Evolutionary conservation across 768 basidiomycete genomes (phyloP), one percentile per base, ranked within the genome.

Genomic region (Lepiota brunneoincarnata): DNA sequence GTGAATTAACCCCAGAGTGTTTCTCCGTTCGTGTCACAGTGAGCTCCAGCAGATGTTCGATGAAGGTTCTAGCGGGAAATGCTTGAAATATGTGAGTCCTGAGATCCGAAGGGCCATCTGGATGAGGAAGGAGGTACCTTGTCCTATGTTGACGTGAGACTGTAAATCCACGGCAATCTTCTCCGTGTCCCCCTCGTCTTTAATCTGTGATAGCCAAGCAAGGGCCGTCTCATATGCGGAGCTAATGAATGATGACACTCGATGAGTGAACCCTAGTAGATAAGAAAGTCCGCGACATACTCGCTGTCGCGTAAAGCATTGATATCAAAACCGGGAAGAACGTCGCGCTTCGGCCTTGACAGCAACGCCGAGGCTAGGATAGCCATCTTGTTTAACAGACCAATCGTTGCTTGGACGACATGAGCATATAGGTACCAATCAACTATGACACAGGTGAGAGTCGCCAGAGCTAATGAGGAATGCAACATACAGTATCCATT

Each of bases 351-450:
- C 31, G 49, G 26, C 59, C 65, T 58, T 55, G 17, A 61, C 37
- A 38, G 58, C 44, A 50, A 65, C 59, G 38, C 48, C 64, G 54
- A 56, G 18, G 24, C 44, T 43, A 66, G 59, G 40, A 59, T 51
- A 41, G 70, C 59, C 23, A 74, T 63, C 21, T 59, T 64, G 57
- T 78, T 79, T 34, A 84, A 63, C 10, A 83, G 58, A 0, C 55
- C 60, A 14, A 78, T 59, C 4, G 70, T 68, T 10, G 66, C 67
- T 54, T 78, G 72, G 0, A 84, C 58, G 7, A 83, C 57, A 48
- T 72, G 70, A 28, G 68, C 71, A 54, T 80, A 82, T 21, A 84
- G 66, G 34, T 62, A 64, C 85, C 86, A 87, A 55, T 83, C 71
- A 59, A 83, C 85, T 87, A 47, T 5, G 42, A 40, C 53, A 38